phyloP scores from a whole-genome alignment of 2,329 filamentous ascomycete species.

The Nemania sp. region DNA sequence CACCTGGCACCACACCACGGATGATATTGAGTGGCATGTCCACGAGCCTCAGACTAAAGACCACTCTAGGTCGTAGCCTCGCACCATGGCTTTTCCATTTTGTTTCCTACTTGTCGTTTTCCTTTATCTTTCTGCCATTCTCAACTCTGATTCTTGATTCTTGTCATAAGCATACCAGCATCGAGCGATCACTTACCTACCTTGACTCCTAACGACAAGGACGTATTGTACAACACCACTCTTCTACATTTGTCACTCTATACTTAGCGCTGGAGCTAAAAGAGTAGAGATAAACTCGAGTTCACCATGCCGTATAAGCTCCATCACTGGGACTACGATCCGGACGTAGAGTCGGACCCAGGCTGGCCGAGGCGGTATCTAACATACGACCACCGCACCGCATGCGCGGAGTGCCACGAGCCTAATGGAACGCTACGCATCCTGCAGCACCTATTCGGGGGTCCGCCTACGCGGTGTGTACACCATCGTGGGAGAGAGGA shows the following conservation, averaged over 20 bases:
- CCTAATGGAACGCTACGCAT: constrained; percentile 17
- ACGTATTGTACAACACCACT: too few species aligned
- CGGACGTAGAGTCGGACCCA: neutral
- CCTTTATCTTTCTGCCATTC: too few species aligned
- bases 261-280: neutral
- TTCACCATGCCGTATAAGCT: constrained; percentile 14
- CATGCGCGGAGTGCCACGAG: constrained; percentile 23
- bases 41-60: neutral
- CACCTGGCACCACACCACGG: neutral
- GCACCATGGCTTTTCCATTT: too few species aligned
- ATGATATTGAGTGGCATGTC: neutral
- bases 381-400: constrained; percentile 30
- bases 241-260: neutral
- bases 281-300: neutral
- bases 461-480: constrained; percentile 4
- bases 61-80: neutral
- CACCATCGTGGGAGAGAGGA: constrained; percentile 14
- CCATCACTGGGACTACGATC: constrained; percentile 11
- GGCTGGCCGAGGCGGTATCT: constrained; percentile 17
- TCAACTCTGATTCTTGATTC: too few species aligned
- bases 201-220: too few species aligned
- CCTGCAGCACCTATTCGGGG: constrained; percentile 13
- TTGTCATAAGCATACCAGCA: too few species aligned
- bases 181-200: too few species aligned
- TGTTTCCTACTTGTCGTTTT: too few species aligned